Conservation (phyloP, 2,329 filamentous ascomycete genomes). For the Proliferodiscus dingleyae region DNA sequence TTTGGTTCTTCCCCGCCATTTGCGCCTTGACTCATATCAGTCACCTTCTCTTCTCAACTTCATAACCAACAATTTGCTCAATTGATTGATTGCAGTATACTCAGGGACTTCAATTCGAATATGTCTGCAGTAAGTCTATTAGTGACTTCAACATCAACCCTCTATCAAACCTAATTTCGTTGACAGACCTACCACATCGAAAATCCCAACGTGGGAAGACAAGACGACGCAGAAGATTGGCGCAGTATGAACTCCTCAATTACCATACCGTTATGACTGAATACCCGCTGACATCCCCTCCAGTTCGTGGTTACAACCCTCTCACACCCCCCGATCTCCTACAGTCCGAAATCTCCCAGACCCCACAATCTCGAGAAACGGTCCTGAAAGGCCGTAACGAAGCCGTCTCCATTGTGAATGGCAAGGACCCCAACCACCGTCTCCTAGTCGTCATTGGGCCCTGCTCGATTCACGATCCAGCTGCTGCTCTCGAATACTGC, state of each 20-base stretch:
- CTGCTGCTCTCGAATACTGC: conserved; percentile 89
- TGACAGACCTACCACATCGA: conserved; percentile 64
- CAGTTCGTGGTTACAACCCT: conserved; percentile 86
- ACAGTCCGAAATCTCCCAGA: conserved; percentile 78
- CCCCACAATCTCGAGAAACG: conserved; percentile 40
- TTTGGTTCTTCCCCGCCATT: not conserved
- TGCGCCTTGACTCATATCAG: not conserved
- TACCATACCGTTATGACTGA: conserved; percentile 6
- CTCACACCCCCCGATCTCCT: conserved; percentile 90
- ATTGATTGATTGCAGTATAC: not conserved
- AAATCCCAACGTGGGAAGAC: conserved; percentile 75
- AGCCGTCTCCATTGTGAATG: conserved; percentile 64
- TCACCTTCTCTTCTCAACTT: not conserved
- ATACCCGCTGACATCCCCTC: conserved; percentile 22
- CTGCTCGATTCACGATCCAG: conserved; percentile 94
- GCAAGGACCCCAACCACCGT: conserved; percentile 51
- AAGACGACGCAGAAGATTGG: conserved; percentile 71
- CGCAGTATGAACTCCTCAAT: conserved; percentile 57
- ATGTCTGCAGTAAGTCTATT: conserved; percentile 21
- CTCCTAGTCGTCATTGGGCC: conserved; percentile 83
- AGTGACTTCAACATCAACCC: not conserved
- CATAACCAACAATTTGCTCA: not conserved
- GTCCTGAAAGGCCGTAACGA: conserved; percentile 60
- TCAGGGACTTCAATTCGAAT: not conserved
- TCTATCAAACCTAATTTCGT: conserved; percentile 15